Percentiles rank a stretch among this genome's conserved stretches.
phyloP scores from a whole-genome alignment of 2,329 filamentous ascomycete genomes.

The Diaporthe amygdali region DNA sequence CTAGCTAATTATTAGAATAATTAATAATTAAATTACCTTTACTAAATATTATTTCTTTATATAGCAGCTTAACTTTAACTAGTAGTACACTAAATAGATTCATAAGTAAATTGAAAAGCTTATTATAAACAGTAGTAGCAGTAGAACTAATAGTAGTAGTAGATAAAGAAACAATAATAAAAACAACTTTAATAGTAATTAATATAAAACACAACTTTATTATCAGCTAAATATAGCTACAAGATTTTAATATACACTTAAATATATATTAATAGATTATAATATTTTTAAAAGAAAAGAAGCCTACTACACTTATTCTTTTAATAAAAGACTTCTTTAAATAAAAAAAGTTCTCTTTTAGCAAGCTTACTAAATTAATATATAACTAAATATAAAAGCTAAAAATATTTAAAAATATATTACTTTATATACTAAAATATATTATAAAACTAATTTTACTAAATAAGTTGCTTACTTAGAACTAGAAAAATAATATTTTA shows the following conservation, averaged over 20 bases:
- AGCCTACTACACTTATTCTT: rapidly evolving
- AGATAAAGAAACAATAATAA: too few relatives aligned
- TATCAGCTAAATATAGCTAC: not conserved
- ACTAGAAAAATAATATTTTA: not conserved
- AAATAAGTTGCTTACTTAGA: not conserved
- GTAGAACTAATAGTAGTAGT: too few relatives aligned
- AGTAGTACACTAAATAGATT: too few relatives aligned
- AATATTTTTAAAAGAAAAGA: not conserved
- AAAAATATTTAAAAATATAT: not conserved
- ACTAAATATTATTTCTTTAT: too few relatives aligned
- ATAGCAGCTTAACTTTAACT: too few relatives aligned
- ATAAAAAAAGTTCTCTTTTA: not conserved
- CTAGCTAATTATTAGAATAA: too few relatives aligned
- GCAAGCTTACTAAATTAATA: not conserved
- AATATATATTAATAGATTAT: not conserved
- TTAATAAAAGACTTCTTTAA: too few relatives aligned
- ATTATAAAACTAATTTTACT: not conserved
- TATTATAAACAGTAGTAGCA: too few relatives aligned
- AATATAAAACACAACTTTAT: not conserved
- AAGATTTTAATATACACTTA: not conserved
- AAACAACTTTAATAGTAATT: not conserved
- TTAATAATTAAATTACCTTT: too few relatives aligned
- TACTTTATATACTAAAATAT: not conserved
- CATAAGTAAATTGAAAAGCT: too few relatives aligned
- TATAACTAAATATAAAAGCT: not conserved